A percentile compares a stretch with the other conserved stretches of the same genome.
Conservation (phyloP, 768 basidiomycete species). For the Collybia sordida region DNA sequence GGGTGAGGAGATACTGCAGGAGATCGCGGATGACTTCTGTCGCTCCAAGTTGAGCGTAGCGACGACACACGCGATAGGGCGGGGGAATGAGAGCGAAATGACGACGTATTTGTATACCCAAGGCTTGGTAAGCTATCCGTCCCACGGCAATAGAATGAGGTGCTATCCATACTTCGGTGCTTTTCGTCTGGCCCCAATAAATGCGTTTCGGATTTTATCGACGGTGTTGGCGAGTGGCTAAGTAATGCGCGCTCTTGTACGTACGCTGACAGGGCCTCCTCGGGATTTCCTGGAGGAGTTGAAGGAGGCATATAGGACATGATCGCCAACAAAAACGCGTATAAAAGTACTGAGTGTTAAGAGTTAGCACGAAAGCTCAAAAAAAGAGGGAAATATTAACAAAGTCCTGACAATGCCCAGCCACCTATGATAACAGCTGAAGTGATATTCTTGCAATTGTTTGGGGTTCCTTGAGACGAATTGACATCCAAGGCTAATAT, state of each 20-base stretch:
- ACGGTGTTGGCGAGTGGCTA: constrained; percentile 1
- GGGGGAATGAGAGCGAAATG: too few relatives aligned
- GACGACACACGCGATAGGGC: too few relatives aligned
- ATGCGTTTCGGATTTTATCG: constrained; percentile 8
- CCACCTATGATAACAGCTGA: constrained; percentile 27
- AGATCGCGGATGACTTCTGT: not conserved
- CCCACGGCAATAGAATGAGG: constrained; percentile 1
- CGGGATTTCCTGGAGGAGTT: constrained; percentile 20
- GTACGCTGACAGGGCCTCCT: constrained; percentile 13
- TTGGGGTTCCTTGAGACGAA: constrained; percentile 18
- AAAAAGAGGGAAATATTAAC: constrained; percentile 23
- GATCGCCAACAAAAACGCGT: constrained; percentile 24
- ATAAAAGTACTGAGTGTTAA: constrained; percentile 21
- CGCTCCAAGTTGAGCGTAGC: not conserved
- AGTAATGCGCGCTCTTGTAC: too few relatives aligned
- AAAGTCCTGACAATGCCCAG: constrained; percentile 30
- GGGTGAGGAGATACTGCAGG: not conserved
- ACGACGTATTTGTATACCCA: too few relatives aligned
- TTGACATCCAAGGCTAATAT: not conserved
- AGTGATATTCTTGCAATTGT: constrained; percentile 28
- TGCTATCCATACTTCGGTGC: not conserved
- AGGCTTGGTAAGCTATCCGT: not conserved
- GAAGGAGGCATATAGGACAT: constrained; percentile 29
- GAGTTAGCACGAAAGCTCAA: not conserved
- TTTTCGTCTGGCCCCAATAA: not conserved